Evolutionary conservation across 2,329 filamentous ascomycete species (phyloP).

Genomic region (Westerdykella sp.): DNA sequence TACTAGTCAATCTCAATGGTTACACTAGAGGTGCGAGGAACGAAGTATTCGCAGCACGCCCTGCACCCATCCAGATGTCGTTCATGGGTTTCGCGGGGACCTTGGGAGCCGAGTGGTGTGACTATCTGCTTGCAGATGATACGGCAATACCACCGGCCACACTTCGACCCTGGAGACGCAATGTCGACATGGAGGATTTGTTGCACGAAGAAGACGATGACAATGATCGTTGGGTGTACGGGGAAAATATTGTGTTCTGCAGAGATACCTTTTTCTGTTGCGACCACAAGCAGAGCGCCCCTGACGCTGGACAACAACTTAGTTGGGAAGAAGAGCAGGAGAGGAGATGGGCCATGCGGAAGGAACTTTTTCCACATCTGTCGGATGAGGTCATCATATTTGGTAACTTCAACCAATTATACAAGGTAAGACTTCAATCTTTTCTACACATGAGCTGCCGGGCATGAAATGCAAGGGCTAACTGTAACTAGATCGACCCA

Average conservation of each 20-base stretch:
- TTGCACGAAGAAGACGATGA: constrained; percentile 58
- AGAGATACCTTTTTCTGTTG: constrained; percentile 97
- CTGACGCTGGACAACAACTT: constrained; percentile 61
- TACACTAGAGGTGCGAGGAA: constrained; percentile 96
- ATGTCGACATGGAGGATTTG: constrained; percentile 65
- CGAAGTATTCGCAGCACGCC: constrained; percentile 90
- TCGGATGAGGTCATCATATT: constrained; percentile 81
- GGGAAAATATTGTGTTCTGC: constrained; percentile 93
- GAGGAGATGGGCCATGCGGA: constrained; percentile 85
- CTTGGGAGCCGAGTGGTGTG: constrained; percentile 94
- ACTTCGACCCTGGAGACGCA: constrained; percentile 70
- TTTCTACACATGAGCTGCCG: neutral
- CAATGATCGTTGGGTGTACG: constrained; percentile 82
- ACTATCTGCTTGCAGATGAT: constrained; percentile 87
- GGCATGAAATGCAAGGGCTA: constrained; percentile 4
- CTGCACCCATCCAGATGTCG: constrained; percentile 96
- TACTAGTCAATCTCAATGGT: constrained; percentile 94
- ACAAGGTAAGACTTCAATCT: constrained; percentile 64
- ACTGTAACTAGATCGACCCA: constrained; percentile 70
- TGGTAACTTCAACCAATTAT: constrained; percentile 97
- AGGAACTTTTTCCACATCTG: constrained; percentile 79
- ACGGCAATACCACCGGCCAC: constrained; percentile 79
- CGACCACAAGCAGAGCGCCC: constrained; percentile 86
- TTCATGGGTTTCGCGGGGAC: constrained; percentile 99
- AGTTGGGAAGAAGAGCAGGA: constrained; percentile 80